Percentiles rank a stretch among this genome's conserved stretches.
phyloP scores from a whole-genome alignment of 805 yeast species.

The Wickerhamomyces tratensis region DNA sequence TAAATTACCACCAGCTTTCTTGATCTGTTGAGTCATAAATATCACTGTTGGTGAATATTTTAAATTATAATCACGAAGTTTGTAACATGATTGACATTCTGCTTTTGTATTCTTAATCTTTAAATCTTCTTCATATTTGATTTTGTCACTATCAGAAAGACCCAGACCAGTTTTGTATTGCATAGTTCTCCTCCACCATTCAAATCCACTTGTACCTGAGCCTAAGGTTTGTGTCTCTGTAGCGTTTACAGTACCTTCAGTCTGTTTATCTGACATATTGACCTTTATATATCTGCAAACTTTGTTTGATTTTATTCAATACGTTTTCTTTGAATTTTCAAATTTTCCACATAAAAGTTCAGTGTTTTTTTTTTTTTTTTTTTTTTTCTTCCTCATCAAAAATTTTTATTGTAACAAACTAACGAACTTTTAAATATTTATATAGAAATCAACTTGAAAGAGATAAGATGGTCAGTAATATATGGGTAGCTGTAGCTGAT shows the following conservation, averaged over 20 bases:
- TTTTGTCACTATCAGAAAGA: conserved; percentile 37
- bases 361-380: neutral
- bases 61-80: conserved; percentile 72
- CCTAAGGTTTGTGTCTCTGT: no score
- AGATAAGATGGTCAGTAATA: conserved; percentile 31
- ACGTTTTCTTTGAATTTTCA: neutral
- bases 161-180: conserved; percentile 68
- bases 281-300: no score
- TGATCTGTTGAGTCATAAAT: conserved; percentile 80
- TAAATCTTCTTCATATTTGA: conserved; percentile 48
- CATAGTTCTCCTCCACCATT: conserved; percentile 75
- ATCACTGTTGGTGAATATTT: conserved; percentile 74
- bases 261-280: no score
- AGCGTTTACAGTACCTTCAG: no score
- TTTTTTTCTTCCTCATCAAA: no score
- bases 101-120: conserved; percentile 31
- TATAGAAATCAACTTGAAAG: neutral
- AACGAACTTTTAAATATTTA: no score
- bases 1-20: conserved; percentile 44
- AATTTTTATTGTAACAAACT: no score
- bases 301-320: no score
- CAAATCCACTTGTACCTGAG: conserved; percentile 35
- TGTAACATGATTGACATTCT: conserved; percentile 64
- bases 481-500: conserved; percentile 96
- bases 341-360: neutral